A percentile compares a stretch with the other conserved stretches of the same genome.
Evolutionary conservation across 306 rosid species (phyloP).

Genomic region (Casuarina cunninghamiana): DNA sequence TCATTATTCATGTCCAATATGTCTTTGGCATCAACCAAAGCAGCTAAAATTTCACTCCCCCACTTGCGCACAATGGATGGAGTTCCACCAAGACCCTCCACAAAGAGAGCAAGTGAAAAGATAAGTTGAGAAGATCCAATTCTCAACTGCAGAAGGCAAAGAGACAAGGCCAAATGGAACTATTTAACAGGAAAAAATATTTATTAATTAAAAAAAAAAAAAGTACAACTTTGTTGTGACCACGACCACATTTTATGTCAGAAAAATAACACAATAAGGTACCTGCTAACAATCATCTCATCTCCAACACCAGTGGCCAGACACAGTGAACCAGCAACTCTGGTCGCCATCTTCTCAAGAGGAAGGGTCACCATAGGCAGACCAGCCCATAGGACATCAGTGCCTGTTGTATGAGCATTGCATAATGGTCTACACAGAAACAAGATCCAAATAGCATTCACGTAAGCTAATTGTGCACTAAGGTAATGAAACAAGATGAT

Average conservation of each 20-base stretch:
- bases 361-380: constrained; percentile 96
- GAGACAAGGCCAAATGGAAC: not conserved
- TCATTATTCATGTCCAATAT: not conserved
- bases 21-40: not conserved
- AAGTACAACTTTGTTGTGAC: not conserved
- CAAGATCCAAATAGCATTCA: constrained; percentile 19
- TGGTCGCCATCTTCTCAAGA: constrained; percentile 96
- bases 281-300: constrained; percentile 94
- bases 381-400: constrained; percentile 98
- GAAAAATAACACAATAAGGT: not conserved
- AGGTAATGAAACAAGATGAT: not conserved
- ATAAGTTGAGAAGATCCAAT: not conserved
- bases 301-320: constrained; percentile 91
- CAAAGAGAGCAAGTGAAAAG: not conserved
- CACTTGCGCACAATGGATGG: not conserved
- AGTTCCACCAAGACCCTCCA: not conserved
- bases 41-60: not conserved
- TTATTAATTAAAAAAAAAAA: not conserved
- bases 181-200: not conserved
- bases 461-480: not conserved
- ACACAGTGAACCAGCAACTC: constrained; percentile 99
- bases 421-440: constrained; percentile 72
- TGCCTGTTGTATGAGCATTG: constrained; percentile 99
- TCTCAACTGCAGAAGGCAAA: not conserved
- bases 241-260: not conserved